Base-by-base conservation (phyloP, 257 asterid genomes). In the Petunia secreta region DNA sequence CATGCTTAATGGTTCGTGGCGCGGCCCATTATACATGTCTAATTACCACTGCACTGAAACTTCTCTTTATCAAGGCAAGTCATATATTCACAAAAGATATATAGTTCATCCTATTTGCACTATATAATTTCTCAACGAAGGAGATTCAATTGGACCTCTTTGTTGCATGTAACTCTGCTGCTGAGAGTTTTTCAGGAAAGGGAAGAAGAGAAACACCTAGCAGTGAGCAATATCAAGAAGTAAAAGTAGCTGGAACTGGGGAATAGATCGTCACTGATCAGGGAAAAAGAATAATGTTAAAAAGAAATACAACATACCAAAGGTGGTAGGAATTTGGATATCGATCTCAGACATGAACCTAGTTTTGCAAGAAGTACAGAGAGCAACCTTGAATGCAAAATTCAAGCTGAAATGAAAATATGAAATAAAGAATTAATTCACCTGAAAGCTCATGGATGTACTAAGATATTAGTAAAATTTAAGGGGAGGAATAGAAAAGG, bases 271-370 rank as follows among this genome's bases (percentile, higher is more conserved):
- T 36, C 36, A 57, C 63, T n/a, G 36, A 57, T 57, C 6, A 48
- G 53, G 53, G 9, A 8, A 48, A 5, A 48, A 48, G 8, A 57
- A 57, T 15, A 37, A 63, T 3, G 8, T 25, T 25, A 36, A 16
- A 13, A 71, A 48, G 3, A 50, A 43, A 48, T 50, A 71, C 11
- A 8, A 40, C 74, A 7, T 79, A 79, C 82, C 82, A 79, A 79
- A 79, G 40, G 78, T 41, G 40, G 59, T 67, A 40, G 78, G 82
- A 44, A 68, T 37, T 57, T 79, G 82, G 57, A 46, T 16, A 39
- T 67, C 78, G 59, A 55, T 48, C 25, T 79, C 82, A 79, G 78
- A 65, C 82, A 79, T 67, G 78, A 79, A 79, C 63, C 76, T 79
- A 50, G 62, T 44, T 73, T 73, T 73, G 25, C 25, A 43, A 73